phyloP scores from a whole-genome alignment of 2,329 filamentous ascomycete genomes.

The Lasiodiplodia citricola region DNA sequence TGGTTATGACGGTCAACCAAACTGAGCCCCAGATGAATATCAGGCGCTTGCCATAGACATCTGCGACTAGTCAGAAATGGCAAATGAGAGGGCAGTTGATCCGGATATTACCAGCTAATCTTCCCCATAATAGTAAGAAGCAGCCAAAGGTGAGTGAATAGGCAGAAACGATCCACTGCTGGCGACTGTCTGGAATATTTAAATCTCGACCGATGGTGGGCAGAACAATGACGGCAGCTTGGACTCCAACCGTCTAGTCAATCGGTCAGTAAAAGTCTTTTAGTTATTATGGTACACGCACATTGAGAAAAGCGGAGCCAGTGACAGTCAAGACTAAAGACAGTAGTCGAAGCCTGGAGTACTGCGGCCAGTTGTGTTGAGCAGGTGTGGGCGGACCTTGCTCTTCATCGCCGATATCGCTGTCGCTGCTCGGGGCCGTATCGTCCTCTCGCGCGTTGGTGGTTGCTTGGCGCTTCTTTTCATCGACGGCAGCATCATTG shows the following conservation, averaged over 20 bases:
- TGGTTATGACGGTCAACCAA: constrained; percentile 63
- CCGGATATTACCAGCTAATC: constrained; percentile 54
- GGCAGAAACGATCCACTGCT: constrained; percentile 55
- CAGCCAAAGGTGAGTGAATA: constrained; percentile 69
- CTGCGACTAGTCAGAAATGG: background rate
- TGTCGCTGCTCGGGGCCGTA: constrained; percentile 1
- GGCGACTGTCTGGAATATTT: constrained; percentile 38
- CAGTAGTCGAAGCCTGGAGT: constrained; percentile 37
- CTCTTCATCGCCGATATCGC: constrained; percentile 15
- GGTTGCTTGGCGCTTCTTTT: background rate
- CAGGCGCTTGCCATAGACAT: constrained; percentile 64
- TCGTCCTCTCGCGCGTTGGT: background rate
- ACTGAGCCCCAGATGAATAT: constrained; percentile 67
- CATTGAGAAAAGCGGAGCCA: constrained; percentile 38
- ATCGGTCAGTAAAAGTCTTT: background rate
- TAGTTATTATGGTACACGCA: constrained; percentile 2
- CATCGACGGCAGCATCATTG: background rate
- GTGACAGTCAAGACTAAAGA: constrained; percentile 37
- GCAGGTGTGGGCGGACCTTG: background rate
- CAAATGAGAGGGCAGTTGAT: constrained; percentile 36
- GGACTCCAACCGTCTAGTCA: constrained; percentile 35
- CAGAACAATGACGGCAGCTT: constrained; percentile 42
- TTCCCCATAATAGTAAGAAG: constrained; percentile 68
- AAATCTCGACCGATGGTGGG: constrained; percentile 40
- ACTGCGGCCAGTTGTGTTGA: background rate